phyloP scores from a whole-genome alignment of 257 asterid species.

The Primulina huaijiensis region DNA sequence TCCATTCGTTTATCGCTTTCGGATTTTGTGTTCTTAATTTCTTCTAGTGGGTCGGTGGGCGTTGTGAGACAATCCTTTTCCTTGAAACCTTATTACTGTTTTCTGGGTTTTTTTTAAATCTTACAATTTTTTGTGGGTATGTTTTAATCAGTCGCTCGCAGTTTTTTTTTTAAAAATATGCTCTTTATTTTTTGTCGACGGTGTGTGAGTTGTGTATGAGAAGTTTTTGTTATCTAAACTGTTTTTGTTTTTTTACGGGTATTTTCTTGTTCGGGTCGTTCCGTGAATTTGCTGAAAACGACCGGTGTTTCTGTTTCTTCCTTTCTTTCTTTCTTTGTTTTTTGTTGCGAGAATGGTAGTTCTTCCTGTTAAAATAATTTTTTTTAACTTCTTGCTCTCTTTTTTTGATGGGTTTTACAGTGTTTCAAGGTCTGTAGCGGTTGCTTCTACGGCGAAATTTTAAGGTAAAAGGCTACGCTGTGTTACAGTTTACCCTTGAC shows the following conservation, averaged over 20 bases:
- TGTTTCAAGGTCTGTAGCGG: constrained; percentile 8
- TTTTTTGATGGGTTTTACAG: constrained; percentile 15
- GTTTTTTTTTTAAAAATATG: background rate
- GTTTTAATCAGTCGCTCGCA: background rate
- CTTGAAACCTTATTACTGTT: background rate
- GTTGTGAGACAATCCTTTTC: background rate
- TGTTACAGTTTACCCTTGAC: background rate
- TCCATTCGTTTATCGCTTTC: background rate
- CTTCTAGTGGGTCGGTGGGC: background rate
- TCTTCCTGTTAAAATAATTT: too few relatives aligned
- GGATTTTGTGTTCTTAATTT: background rate
- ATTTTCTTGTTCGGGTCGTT: background rate
- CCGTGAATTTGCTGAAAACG: background rate
- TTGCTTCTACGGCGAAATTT: constrained; percentile 1
- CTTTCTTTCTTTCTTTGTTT: background rate
- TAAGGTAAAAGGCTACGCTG: constrained; percentile 21
- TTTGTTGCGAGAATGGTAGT: background rate
- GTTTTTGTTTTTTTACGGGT: background rate
- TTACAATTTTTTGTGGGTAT: too few relatives aligned
- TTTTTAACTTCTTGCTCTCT: background rate
- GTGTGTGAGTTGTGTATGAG: background rate
- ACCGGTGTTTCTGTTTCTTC: background rate
- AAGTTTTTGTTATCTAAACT: background rate
- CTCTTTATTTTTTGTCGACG: too few relatives aligned
- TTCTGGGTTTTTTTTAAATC: background rate